Conservation (phyloP, 805 yeast genomes). For the Yarrowia deformans region DNA sequence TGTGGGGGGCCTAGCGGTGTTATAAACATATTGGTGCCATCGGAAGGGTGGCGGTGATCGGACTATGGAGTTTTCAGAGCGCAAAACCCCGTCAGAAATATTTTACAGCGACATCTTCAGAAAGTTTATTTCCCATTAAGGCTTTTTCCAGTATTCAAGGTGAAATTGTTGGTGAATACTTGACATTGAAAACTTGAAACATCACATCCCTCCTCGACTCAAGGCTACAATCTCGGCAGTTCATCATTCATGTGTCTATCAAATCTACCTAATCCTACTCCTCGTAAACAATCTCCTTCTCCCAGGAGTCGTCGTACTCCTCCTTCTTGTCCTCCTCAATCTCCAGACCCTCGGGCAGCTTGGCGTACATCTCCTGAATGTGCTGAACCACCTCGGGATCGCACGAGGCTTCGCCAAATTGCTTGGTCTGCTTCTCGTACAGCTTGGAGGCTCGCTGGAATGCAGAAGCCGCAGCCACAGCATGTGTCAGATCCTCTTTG, state of each 20-base stretch:
- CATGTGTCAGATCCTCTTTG: constrained; percentile 51
- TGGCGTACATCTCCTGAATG: constrained; percentile 58
- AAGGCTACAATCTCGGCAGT: neutral
- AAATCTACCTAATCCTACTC: neutral
- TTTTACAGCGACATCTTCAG: too few relatives aligned
- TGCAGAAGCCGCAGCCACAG: constrained; percentile 53
- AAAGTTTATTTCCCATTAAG: too few relatives aligned
- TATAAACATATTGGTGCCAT: too few relatives aligned
- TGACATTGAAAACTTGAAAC: too few relatives aligned
- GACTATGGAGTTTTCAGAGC: too few relatives aligned
- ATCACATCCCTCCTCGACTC: too few relatives aligned
- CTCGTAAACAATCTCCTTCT: constrained; percentile 36
- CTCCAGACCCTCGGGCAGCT: constrained; percentile 62
- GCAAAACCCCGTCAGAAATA: too few relatives aligned
- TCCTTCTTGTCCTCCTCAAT: constrained; percentile 50
- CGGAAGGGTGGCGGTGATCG: too few relatives aligned
- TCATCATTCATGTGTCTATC: neutral
- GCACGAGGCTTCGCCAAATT: constrained; percentile 52
- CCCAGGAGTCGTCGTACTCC: constrained; percentile 48
- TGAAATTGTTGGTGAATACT: too few relatives aligned
- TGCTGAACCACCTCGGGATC: constrained; percentile 68
- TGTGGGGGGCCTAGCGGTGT: too few relatives aligned
- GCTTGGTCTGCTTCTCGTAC: constrained; percentile 55
- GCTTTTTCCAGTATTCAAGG: too few relatives aligned
- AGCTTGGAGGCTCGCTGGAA: constrained; percentile 51